Evolutionary conservation across 768 basidiomycete species (phyloP).

Genomic region (Baorangia bicolor): DNA sequence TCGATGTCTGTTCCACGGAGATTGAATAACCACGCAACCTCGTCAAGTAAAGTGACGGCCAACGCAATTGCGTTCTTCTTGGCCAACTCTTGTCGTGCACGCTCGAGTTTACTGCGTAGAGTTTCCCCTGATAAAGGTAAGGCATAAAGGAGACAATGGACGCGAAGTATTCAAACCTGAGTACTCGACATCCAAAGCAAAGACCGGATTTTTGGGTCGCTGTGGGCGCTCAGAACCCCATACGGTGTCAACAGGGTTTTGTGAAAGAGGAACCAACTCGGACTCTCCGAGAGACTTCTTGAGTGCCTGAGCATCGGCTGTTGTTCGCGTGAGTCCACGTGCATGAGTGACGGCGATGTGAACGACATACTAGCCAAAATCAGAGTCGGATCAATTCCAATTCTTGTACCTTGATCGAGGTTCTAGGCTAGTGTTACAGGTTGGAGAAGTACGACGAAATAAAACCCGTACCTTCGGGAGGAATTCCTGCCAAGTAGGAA

Average conservation of each 20-base stretch:
- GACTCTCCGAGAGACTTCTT: conserved; percentile 60
- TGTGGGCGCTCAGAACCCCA: conserved; percentile 70
- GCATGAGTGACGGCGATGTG: conserved; percentile 11
- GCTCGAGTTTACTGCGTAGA: conserved; percentile 62
- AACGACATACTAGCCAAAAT: conserved; percentile 57
- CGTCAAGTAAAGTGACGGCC: conserved; percentile 88
- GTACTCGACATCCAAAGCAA: conserved; percentile 71
- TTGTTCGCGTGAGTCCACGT: background rate
- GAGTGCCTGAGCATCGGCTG: conserved; percentile 67
- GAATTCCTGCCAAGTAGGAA: conserved; percentile 90
- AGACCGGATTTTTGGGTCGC: conserved; percentile 65
- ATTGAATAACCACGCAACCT: conserved; percentile 94
- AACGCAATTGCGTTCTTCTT: conserved; percentile 56
- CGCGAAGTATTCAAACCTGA: conserved; percentile 45
- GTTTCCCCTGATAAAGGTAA: conserved; percentile 47
- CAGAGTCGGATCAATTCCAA: conserved; percentile 82
- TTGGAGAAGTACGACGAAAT: background rate
- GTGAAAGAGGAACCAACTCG: conserved; percentile 58
- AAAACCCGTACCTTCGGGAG: conserved; percentile 55
- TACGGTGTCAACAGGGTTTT: conserved; percentile 77
- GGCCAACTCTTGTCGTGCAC: conserved; percentile 63
- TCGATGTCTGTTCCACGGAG: conserved; percentile 90
- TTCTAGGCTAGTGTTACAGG: conserved; percentile 40
- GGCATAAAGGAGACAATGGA: background rate
- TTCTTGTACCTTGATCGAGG: conserved; percentile 56